Conservation (phyloP, 2,329 filamentous ascomycete genomes). For the Rutstroemia sp. region DNA sequence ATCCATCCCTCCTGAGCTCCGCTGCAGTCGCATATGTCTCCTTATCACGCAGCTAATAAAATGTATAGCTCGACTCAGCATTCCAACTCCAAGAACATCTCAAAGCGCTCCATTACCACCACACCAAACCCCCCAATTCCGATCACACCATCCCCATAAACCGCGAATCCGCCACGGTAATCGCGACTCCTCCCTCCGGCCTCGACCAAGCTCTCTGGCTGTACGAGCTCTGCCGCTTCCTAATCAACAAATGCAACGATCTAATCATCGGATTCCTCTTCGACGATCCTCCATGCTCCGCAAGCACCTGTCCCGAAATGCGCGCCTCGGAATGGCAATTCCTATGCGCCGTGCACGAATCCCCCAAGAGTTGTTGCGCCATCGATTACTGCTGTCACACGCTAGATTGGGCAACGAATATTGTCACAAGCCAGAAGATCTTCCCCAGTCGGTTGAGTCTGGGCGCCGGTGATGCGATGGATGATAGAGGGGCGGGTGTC, state of each 20-base stretch:
- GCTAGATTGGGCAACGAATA: slow-evolving; percentile 93
- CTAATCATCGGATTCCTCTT: slow-evolving; percentile 90
- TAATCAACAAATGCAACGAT: slow-evolving; percentile 89
- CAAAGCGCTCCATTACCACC: slow-evolving; percentile 79
- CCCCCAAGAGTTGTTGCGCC: slow-evolving; percentile 92
- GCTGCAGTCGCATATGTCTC: slow-evolving; percentile 2
- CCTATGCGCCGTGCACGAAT: slow-evolving; percentile 93
- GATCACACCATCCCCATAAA: slow-evolving; percentile 64
- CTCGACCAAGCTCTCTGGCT: slow-evolving; percentile 89
- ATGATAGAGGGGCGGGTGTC: slow-evolving; percentile 56
- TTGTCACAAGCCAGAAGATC: slow-evolving; percentile 87
- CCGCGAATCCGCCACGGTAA: slow-evolving; percentile 63
- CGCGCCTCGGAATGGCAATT: slow-evolving; percentile 99
- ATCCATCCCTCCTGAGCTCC: not conserved
- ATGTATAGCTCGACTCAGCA: slow-evolving; percentile 76
- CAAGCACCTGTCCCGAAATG: slow-evolving; percentile 92
- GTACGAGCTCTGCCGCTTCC: slow-evolving; percentile 93
- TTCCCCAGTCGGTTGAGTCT: slow-evolving; percentile 68
- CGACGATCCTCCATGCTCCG: slow-evolving; percentile 82
- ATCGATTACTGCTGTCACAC: slow-evolving; percentile 99
- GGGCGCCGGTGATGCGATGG: slow-evolving; percentile 36
- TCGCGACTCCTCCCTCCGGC: slow-evolving; percentile 72
- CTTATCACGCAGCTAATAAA: slow-evolving; percentile 15
- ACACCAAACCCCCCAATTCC: slow-evolving; percentile 54
- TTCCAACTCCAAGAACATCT: slow-evolving; percentile 98